Conservation (phyloP, 2,329 filamentous ascomycete species). For the Monosporascus cannonballus region DNA sequence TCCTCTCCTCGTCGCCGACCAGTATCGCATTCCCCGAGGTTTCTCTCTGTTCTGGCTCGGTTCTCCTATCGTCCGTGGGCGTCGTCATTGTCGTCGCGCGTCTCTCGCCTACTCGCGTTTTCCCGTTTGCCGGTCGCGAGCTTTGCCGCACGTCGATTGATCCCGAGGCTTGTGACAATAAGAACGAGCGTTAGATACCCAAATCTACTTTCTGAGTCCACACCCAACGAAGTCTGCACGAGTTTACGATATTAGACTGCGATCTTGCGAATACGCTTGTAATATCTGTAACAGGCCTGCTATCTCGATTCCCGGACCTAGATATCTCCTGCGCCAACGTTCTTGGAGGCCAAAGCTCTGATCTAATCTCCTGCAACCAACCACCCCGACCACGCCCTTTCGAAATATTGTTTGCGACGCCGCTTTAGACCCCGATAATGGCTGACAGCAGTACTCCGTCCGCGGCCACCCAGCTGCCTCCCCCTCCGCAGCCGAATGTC, state of each 20-base stretch:
- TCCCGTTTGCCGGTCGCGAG: slow-evolving; percentile 13
- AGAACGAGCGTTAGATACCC: background rate
- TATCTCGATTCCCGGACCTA: background rate
- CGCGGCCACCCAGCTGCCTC: slow-evolving; percentile 59
- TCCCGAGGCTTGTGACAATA: background rate
- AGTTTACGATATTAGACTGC: background rate
- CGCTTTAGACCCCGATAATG: slow-evolving; percentile 48
- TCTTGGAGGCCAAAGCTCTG: background rate
- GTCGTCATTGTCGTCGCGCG: slow-evolving; percentile 6
- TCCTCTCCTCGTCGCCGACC: slow-evolving; percentile 13
- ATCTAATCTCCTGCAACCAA: slow-evolving; percentile 5
- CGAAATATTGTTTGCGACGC: slow-evolving; percentile 7
- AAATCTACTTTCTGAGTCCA: background rate
- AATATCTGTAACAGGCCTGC: background rate
- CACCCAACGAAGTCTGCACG: background rate
- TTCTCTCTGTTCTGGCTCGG: slow-evolving; percentile 11
- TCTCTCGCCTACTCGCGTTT: background rate
- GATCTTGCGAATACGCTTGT: background rate
- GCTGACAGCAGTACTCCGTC: slow-evolving; percentile 66
- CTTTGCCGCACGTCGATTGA: slow-evolving; percentile 5
- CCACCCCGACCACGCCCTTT: background rate
- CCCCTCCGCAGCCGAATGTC: slow-evolving; percentile 60
- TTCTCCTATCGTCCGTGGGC: slow-evolving; percentile 11
- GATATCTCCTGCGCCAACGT: background rate
- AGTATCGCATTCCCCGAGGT: slow-evolving; percentile 14